Evolutionary conservation across 352 stramenopile species (phyloP), one percentile per base, ranked within the genome.

Genomic region (Peronospora farinosa): DNA sequence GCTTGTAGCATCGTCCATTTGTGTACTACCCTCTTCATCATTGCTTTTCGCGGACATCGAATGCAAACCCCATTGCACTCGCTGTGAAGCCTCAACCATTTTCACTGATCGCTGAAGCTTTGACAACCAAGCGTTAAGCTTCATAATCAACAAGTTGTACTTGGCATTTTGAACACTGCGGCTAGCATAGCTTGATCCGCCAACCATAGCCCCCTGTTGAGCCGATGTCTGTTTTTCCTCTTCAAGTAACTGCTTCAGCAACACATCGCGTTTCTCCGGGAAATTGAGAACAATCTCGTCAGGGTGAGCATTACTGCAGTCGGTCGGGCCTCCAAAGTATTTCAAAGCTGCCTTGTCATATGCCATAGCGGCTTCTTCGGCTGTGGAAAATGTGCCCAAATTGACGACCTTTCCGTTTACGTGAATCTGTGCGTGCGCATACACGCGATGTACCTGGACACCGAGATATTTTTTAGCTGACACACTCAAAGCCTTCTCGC

Each of bases 281-380:
- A 90, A 90, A 61, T 92, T 92, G 15, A 92, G 60, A 15, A 78
- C 65, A 31, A 88, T 69, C 7, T 74, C 57, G 7, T 85, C 72
- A 42, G 75, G 53, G 7, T 47, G 46, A 15, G 67, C 72, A 15
- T 69, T 60, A 47, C 56, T 72, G 2, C 69, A 58, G 27, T 67
- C 67, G 15, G 73, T 54, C 15, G 60, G 51, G 19, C 77, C 73
- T 10, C 75, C 78, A 59, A 88, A 92, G 48, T 84, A 85, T 50
- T 77, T 81, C 17, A 88, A 56, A 8, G 79, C 78, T 2, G 78
- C 81, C 48, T 86, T 87, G 51, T 92, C 81, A 40, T 92, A 92
- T n/a, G 81, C 81, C 32, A 83, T 65, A 7, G 78, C 81, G 3
- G 81, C 81, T 30, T 92, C 78, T 40, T 78, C 71, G 0, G 75